Conservation (phyloP, 768 basidiomycete genomes). For the Rhodocollybia butyracea region DNA sequence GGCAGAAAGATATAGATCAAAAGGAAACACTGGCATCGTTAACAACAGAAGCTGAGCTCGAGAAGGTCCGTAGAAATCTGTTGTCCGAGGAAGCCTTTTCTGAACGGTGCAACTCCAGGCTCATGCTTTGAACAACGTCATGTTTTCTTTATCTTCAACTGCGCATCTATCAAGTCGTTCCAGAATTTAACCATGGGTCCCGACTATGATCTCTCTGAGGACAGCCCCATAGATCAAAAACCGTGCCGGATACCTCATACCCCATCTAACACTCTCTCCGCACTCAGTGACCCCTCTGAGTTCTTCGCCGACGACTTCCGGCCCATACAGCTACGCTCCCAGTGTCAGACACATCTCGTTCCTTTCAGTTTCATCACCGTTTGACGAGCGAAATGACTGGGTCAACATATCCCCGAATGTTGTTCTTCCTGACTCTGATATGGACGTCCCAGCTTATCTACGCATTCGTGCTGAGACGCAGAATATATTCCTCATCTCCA, state of each 20-base stretch:
- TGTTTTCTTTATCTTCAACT: background rate
- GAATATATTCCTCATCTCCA: too few species aligned
- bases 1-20: background rate
- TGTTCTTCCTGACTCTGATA: background rate
- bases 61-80: background rate
- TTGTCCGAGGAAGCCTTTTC: background rate
- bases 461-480: too few species aligned
- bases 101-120: background rate
- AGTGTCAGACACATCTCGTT: background rate
- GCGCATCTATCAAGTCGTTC: background rate
- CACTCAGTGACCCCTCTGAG: background rate
- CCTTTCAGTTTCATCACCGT: background rate
- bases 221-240: background rate
- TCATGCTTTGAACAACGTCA: constrained; percentile 3
- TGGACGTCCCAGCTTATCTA: background rate
- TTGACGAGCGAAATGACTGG: background rate
- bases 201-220: background rate
- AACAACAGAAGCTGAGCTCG: background rate
- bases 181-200: background rate
- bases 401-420: background rate
- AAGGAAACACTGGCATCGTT: background rate
- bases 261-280: background rate
- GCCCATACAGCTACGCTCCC: constrained; percentile 1
- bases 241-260: background rate
- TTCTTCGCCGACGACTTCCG: background rate